Percentiles rank a stretch among this genome's conserved stretches.
phyloP scores from a whole-genome alignment of 225 moss, liverwort and hornwort species.

The Sphagnum tenellum region DNA sequence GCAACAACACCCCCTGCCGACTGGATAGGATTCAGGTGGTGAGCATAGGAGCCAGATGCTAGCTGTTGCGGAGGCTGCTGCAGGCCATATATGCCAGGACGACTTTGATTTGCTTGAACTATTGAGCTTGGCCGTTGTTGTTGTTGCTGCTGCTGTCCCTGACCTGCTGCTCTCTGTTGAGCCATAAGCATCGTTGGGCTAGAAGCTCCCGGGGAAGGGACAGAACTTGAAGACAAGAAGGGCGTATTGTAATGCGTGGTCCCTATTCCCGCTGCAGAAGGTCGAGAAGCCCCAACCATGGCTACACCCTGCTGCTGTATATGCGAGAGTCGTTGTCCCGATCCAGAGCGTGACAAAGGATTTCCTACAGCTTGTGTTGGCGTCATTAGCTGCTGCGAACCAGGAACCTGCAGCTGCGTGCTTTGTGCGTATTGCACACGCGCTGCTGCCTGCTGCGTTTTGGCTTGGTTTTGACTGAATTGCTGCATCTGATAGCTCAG shows the following conservation, averaged over 20 bases:
- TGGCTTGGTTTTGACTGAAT: not conserved
- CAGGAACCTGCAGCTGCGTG: constrained; percentile 3
- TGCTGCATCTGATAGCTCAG: constrained; percentile 1
- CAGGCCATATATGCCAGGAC: constrained; percentile 28
- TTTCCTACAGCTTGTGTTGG: constrained; percentile 10
- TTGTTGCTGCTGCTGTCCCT: constrained; percentile 18
- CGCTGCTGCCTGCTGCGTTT: not conserved
- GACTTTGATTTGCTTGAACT: constrained; percentile 24
- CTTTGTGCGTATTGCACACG: constrained; percentile 3
- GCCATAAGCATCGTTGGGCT: constrained; percentile 37
- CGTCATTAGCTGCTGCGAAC: constrained; percentile 3
- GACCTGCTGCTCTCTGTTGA: constrained; percentile 36
- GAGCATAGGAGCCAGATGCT: constrained; percentile 18
- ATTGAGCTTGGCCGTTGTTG: constrained; percentile 30
- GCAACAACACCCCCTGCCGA: constrained; percentile 13
- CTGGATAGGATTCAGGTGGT: constrained; percentile 28
- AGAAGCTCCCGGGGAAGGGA: constrained; percentile 12
- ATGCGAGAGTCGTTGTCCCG: constrained; percentile 18
- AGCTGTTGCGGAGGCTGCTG: constrained; percentile 29
- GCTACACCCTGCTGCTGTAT: constrained; percentile 15
- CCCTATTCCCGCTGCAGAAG: constrained; percentile 17
- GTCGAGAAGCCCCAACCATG: constrained; percentile 29
- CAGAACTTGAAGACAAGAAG: constrained; percentile 19
- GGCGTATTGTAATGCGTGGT: constrained; percentile 40
- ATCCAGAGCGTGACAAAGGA: constrained; percentile 17